Evolutionary conservation across 2,329 filamentous ascomycete genomes (phyloP), one percentile per base, ranked within the genome.

Genomic region (Curvularia sp.): DNA sequence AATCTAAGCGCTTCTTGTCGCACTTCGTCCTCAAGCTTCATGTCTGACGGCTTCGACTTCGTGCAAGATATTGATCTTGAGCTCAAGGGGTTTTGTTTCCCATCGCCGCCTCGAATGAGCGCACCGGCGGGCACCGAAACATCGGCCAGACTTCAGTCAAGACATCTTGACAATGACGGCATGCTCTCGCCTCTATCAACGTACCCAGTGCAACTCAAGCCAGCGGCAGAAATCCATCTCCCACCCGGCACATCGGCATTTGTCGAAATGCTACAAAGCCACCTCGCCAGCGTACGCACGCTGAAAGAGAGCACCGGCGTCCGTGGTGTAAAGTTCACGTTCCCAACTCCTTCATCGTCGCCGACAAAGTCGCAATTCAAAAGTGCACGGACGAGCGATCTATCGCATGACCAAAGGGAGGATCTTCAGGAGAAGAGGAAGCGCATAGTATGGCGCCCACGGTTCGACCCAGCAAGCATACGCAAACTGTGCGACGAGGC

Each of bases 401-500:
- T 63, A 3, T 39, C 53, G 18, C 57, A 64, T 2, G 58, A 66
- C 12, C 34, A 47, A 6, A 55, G 52, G 53, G 64, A 73, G 8
- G 51, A 43, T 13, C 32, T 64, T 19, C 59, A 66, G 12, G 49
- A 58, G 53, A 51, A 39, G 8, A 63, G 71, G 49, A 68, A 55
- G 56, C 56, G 36, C 2, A 46, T 67, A 32, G 51, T 8, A 25
- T 73, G 68, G 36, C 71, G 73, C 7, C 65, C 67, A 34, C 61
- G 73, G 13, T 76, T 75, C 52, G 70, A 76, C 43, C 70, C 74
- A 3, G 49, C 55, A 49, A 66, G 64, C 23, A 63, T 72, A 39
- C 64, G 55, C 48, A 56, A 60, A 48, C 51, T 75, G 46, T 76
- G 74, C 48, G 55, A 50, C 8, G 71, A 75, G 38, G 72, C 68